Evolutionary conservation across 2,329 filamentous ascomycete genomes (phyloP).

Genomic region (Penicillium vulpinum): DNA sequence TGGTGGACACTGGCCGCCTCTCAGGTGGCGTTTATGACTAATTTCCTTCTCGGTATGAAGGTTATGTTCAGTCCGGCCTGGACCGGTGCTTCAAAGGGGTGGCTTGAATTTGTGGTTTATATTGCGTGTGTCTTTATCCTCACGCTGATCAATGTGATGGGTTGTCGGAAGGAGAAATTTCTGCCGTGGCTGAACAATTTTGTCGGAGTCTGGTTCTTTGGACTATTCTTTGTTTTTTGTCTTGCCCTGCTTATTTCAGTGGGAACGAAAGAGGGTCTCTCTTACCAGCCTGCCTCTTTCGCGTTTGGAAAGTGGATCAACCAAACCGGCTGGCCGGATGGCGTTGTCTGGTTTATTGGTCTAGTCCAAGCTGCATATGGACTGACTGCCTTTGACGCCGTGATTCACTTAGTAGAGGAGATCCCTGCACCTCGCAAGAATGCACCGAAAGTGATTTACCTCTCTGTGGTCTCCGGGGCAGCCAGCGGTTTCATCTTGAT

Average conservation of each 20-base stretch:
- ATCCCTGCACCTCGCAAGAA: slow-evolving; percentile 54
- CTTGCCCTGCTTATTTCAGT: slow-evolving; percentile 55
- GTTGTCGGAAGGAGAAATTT: slow-evolving; percentile 50
- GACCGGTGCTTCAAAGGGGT: slow-evolving; percentile 48
- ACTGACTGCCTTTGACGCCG: slow-evolving; percentile 58
- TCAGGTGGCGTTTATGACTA: slow-evolving; percentile 58
- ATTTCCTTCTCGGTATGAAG: slow-evolving; percentile 58
- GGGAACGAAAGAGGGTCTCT: slow-evolving; percentile 45
- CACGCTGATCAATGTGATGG: slow-evolving; percentile 53
- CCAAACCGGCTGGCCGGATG: slow-evolving; percentile 53
- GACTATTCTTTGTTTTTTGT: slow-evolving; percentile 54
- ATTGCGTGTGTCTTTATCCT: slow-evolving; percentile 50
- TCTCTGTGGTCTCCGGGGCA: slow-evolving; percentile 51
- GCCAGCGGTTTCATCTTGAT: slow-evolving; percentile 53
- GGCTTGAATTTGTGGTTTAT: slow-evolving; percentile 58
- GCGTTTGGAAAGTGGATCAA: slow-evolving; percentile 56
- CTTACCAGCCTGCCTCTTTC: slow-evolving; percentile 52
- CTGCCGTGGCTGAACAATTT: slow-evolving; percentile 58
- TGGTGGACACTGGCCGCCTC: slow-evolving; percentile 60
- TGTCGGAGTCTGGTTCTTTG: slow-evolving; percentile 55
- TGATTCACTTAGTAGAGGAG: slow-evolving; percentile 60
- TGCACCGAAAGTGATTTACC: slow-evolving; percentile 54
- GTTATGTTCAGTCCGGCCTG: slow-evolving; percentile 53
- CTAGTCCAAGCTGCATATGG: slow-evolving; percentile 59
- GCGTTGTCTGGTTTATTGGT: slow-evolving; percentile 58